Conservation (phyloP, 208 protist genomes). For the Herpetomonas tarakana region DNA sequence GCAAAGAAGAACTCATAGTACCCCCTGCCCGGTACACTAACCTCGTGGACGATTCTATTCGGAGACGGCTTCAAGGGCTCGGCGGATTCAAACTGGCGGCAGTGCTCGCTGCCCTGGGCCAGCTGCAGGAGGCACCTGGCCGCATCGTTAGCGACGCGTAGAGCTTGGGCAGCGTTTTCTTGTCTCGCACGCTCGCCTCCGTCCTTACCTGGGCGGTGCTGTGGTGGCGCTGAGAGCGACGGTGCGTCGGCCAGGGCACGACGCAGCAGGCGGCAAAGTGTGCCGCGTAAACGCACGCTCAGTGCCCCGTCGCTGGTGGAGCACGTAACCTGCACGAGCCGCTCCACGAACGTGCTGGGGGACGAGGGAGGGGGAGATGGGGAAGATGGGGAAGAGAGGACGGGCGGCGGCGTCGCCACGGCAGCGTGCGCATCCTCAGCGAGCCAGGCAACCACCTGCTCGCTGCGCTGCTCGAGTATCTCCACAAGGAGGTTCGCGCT, state of each 20-base stretch:
- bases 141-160: constrained; percentile 15
- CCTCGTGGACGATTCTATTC: constrained; percentile 37
- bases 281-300: not conserved
- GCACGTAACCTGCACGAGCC: not conserved
- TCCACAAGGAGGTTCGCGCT: constrained; percentile 21
- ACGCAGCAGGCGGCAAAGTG: not conserved
- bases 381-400: not conserved
- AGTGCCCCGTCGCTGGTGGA: not conserved
- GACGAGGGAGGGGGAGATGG: not conserved
- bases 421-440: not conserved
- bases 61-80: constrained; percentile 63
- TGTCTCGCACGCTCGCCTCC: not conserved
- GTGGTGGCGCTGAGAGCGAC: too few relatives aligned
- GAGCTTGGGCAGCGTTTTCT: constrained; percentile 3
- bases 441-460: not conserved
- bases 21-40: constrained; percentile 40
- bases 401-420: not conserved
- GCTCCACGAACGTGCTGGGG: not conserved
- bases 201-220: too few relatives aligned
- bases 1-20: constrained; percentile 75
- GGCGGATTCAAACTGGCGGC: constrained; percentile 62
- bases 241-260: too few relatives aligned
- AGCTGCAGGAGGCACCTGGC: constrained; percentile 42
- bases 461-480: constrained; percentile 12
- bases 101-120: constrained; percentile 41